Evolutionary conservation across 257 asterid genomes (phyloP), one percentile per base, ranked within the genome.

Genomic region (Fraxinus pennsylvanica): DNA sequence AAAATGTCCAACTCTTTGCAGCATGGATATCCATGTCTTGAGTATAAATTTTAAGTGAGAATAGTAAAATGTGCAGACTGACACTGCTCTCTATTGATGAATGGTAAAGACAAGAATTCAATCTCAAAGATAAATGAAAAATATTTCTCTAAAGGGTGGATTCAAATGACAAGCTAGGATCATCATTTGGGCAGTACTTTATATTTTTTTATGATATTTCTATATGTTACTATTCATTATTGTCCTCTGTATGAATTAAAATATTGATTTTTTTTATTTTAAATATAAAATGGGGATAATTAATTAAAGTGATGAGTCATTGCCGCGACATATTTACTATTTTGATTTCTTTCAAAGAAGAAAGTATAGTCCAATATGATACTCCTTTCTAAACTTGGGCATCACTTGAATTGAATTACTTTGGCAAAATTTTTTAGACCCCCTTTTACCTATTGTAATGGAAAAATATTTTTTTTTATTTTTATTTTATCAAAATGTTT

Each of bases 51-150:
- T 52, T 57, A 63, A 25, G 35, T 63, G 69, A 9, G 19, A 25
- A 63, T 25, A 63, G 35, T 25, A 25, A 63, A 63, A 63, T 63
- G 19, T 27, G 10, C 69, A 25, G 27, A 63, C 69, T 63, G 33
- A 22, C 32, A 63, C 68, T 63, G 33, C 68, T 22, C 68, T 22
- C 68, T 1, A 22, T 63, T 63, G 68, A 25, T 25, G 68, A 63
- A 63, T 63, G 69, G 69, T 25, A 63, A 25, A 63, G 69, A 63
- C 69, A 63, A 63, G 36, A 32, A 25, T 63, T 63, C 69, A 22
- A 63, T 25, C 69, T 63, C 36, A 25, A 63, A 9, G 35, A 63
- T 63, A 25, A 63, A n/a, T 9, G 35, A 63, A 63, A 63, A 22
- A 0, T 63, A 63, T 25, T 25, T 63, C 35, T 63, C 19, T 10